Percentiles rank a stretch among this genome's conserved stretches.
phyloP scores from a whole-genome alignment of 2,329 filamentous ascomycete species.

The Pseudogymnoascus sp. region DNA sequence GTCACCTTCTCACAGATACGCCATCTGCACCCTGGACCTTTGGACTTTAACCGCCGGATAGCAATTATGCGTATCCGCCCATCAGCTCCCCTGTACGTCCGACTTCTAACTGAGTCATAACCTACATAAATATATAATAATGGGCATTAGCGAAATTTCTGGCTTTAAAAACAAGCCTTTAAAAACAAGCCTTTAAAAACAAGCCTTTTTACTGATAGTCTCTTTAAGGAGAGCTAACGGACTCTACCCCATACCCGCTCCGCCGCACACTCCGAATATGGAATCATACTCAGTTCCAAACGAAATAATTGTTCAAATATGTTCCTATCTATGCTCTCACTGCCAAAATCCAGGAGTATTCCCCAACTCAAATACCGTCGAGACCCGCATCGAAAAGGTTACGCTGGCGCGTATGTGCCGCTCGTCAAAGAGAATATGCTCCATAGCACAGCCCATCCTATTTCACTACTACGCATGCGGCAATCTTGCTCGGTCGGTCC shows the following conservation, averaged over 20 bases:
- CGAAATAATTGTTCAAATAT: neutral
- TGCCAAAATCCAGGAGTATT: neutral
- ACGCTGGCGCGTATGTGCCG: neutral
- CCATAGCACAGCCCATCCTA: neutral
- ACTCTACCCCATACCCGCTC: too few relatives aligned
- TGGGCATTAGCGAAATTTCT: too few relatives aligned
- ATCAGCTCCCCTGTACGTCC: too few relatives aligned
- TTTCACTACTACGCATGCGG: neutral
- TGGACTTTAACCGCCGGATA: too few relatives aligned
- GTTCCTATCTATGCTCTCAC: neutral
- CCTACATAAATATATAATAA: too few relatives aligned
- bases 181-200: too few relatives aligned
- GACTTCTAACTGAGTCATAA: too few relatives aligned
- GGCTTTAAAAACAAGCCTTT: too few relatives aligned
- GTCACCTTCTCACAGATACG: neutral
- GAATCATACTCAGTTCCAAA: neutral
- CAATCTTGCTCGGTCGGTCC: neutral
- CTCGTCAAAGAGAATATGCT: neutral
- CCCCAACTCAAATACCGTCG: neutral
- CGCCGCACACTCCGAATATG: neutral
- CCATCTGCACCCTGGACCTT: too few relatives aligned
- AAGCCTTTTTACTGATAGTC: too few relatives aligned
- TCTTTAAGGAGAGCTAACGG: too few relatives aligned
- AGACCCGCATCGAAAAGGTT: conserved; percentile 21
- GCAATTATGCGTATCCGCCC: too few relatives aligned